Percentiles rank a stretch among this genome's conserved stretches.
These are phyloP conservation scores for Phyllosticta citriasiana DNA, from an alignment of 2,329 filamentous ascomycete genomes.

Conservation along the genomic window DNA sequence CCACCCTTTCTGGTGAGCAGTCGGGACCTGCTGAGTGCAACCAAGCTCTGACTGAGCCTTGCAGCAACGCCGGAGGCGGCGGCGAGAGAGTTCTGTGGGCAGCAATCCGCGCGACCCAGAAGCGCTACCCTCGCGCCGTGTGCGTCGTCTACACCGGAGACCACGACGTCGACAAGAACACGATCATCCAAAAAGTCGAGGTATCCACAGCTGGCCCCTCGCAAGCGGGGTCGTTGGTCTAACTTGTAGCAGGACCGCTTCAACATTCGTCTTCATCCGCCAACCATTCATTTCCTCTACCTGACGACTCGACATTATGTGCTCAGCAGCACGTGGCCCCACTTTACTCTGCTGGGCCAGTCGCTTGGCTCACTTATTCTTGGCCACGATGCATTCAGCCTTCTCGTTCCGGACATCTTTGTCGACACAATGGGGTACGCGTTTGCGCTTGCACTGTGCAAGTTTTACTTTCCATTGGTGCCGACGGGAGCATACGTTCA, in stretches of 20 bases:
- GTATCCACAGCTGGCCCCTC: slow-evolving; percentile 31
- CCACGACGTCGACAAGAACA: slow-evolving; percentile 71
- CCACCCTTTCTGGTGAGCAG: slow-evolving; percentile 78
- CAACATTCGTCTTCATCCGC: slow-evolving; percentile 79
- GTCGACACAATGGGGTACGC: slow-evolving; percentile 98
- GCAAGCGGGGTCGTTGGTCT: neutral
- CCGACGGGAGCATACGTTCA: slow-evolving; percentile 92
- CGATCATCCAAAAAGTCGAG: slow-evolving; percentile 68
- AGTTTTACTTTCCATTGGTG: slow-evolving; percentile 67
- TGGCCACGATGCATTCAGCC: slow-evolving; percentile 85
- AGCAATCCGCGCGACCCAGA: slow-evolving; percentile 82
- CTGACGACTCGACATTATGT: slow-evolving; percentile 81
- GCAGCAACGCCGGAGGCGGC: slow-evolving; percentile 86
- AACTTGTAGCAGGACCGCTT: slow-evolving; percentile 50
- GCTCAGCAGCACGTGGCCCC: slow-evolving; percentile 76
- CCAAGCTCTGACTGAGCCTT: slow-evolving; percentile 14
- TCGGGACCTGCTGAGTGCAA: neutral
- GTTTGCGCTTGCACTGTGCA: slow-evolving; percentile 74
- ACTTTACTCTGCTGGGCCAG: slow-evolving; percentile 89
- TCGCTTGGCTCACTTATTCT: slow-evolving; percentile 79
- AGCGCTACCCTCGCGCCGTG: slow-evolving; percentile 76
- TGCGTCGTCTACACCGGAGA: slow-evolving; percentile 95
- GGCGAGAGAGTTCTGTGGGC: slow-evolving; percentile 96
- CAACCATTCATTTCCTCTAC: slow-evolving; percentile 80
- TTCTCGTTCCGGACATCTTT: slow-evolving; percentile 87